These are phyloP conservation scores for Tricholoma sp. DNA, from an alignment of 768 basidiomycete genomes.

Conservation along the genomic window DNA sequence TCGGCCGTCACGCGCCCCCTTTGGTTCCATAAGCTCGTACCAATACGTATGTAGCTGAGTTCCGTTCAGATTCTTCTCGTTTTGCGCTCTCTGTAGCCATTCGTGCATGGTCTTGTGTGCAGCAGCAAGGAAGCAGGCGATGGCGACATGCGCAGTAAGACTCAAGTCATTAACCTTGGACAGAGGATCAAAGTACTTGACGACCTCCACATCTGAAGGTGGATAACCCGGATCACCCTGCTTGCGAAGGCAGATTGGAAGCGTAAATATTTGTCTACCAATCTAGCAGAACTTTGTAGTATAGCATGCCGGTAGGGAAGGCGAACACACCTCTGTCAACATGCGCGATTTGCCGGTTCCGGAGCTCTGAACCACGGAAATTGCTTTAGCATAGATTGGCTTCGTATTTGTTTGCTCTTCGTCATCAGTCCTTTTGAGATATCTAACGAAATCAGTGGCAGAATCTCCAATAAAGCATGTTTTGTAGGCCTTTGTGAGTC, in stretches of 20 bases:
- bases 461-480: not conserved
- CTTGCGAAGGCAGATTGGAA: not conserved
- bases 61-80: not conserved
- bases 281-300: not conserved
- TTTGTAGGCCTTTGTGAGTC: not conserved
- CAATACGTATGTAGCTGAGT: not conserved
- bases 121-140: not conserved
- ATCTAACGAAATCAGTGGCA: not conserved
- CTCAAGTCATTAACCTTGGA: not conserved
- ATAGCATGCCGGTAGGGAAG: not conserved
- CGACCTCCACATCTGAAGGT: not conserved
- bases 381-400: not conserved
- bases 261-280: not conserved
- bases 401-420: not conserved
- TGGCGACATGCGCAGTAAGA: not conserved
- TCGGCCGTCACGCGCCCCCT: not conserved
- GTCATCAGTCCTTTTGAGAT: not conserved
- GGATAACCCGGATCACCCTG: not conserved
- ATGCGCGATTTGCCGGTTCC: not conserved
- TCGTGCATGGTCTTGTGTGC: not conserved
- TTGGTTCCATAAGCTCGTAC: not conserved
- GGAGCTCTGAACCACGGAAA: not conserved
- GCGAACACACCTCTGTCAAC: not conserved
- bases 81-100: not conserved
- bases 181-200: not conserved